Percentiles rank a stretch among this genome's conserved stretches.
phyloP scores from a whole-genome alignment of 306 rosid species.

The Sicyos edulis region DNA sequence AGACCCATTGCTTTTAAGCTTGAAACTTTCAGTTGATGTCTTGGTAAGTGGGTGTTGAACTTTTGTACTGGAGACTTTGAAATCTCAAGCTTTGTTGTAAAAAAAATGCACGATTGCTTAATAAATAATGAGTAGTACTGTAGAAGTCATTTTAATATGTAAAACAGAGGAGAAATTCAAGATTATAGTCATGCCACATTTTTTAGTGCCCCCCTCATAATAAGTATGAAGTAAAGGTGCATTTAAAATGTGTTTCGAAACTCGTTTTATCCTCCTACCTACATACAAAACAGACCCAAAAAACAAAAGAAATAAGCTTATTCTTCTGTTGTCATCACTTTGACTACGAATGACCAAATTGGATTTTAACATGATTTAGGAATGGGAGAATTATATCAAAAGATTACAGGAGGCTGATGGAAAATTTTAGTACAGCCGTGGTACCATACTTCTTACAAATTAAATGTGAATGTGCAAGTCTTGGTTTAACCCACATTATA shows the following conservation, averaged over 20 bases:
- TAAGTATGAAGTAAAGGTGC: not conserved
- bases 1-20: constrained; percentile 87
- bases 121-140: not conserved
- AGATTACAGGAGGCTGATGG: constrained; percentile 4
- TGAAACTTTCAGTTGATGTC: constrained; percentile 89
- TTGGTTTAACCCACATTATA: not conserved
- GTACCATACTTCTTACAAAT: not conserved
- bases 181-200: not conserved
- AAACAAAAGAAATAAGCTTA: not conserved
- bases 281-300: not conserved
- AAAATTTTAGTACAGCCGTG: not conserved
- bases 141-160: not conserved
- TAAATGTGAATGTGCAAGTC: not conserved
- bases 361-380: constrained; percentile 1
- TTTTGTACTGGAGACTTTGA: not conserved
- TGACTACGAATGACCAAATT: too few species aligned
- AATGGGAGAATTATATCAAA: not conserved
- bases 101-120: constrained; percentile 5
- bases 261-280: not conserved
- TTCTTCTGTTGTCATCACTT: not conserved
- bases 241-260: not conserved
- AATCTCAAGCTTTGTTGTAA: not conserved
- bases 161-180: not conserved
- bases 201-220: not conserved
- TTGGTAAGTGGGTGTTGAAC: constrained; percentile 56